Percentiles rank a stretch among this genome's conserved stretches.
Conservation (phyloP, 2,329 filamentous ascomycete genomes). For the Verticillium nonalfalfae region DNA sequence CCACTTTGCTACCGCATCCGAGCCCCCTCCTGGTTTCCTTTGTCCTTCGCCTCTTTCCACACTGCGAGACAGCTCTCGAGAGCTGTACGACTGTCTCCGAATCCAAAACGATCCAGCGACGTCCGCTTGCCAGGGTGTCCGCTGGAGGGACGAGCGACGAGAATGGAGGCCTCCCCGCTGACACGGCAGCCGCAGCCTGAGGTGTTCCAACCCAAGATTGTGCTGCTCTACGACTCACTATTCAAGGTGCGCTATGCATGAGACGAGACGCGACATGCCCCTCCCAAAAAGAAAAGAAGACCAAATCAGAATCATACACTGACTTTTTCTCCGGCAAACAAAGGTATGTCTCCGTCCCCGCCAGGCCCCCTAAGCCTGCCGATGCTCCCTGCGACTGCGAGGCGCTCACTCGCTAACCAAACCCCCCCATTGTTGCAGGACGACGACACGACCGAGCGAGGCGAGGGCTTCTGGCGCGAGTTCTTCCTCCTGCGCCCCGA, state of each 20-base stretch:
- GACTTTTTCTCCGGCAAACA: background rate
- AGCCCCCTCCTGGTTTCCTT: background rate
- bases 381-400: too few species aligned
- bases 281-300: background rate
- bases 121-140: background rate
- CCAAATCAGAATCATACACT: background rate
- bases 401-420: too few species aligned
- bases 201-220: conserved; percentile 89
- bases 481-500: conserved; percentile 90
- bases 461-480: conserved; percentile 92
- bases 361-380: too few species aligned
- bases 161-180: conserved; percentile 85
- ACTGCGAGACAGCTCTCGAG: background rate
- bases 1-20: background rate
- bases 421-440: conserved; percentile 44
- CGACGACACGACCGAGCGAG: conserved; percentile 60
- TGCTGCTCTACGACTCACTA: conserved; percentile 78
- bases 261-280: background rate
- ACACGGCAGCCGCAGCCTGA: conserved; percentile 88
- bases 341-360: background rate
- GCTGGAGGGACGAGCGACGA: background rate
- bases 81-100: background rate
- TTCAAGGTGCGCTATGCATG: conserved; percentile 55
- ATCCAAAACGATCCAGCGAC: background rate
- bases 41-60: background rate